phyloP scores from a whole-genome alignment of 2,329 filamentous ascomycete species.

The Ophiostoma australiae region DNA sequence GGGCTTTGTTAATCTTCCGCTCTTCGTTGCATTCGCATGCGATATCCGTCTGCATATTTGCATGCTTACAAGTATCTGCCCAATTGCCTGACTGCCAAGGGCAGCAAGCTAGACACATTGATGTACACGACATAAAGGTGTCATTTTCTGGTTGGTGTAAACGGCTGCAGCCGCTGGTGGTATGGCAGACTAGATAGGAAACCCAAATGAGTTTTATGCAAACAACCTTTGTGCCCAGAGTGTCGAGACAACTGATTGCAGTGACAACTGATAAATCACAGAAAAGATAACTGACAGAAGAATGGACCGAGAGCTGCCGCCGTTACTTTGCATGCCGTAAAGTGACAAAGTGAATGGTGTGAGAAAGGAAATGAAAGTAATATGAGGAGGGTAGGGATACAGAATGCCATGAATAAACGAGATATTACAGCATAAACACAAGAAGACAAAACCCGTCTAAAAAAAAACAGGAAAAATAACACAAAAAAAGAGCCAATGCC shows the following conservation, averaged over 20 bases:
- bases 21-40: not conserved
- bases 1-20: not conserved
- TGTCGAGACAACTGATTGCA: not conserved
- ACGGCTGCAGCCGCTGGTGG: not conserved
- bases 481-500: not conserved
- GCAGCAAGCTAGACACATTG: not conserved
- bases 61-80: not conserved
- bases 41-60: not conserved
- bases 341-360: not conserved
- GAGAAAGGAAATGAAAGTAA: not conserved
- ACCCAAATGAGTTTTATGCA: not conserved
- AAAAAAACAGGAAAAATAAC: not conserved
- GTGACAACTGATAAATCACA: not conserved
- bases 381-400: constrained; percentile 4
- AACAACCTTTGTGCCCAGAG: not conserved
- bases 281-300: not conserved
- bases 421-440: not conserved
- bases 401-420: not conserved
- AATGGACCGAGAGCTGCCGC: not conserved
- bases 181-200: not conserved
- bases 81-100: not conserved
- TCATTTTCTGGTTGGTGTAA: not conserved
- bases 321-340: not conserved
- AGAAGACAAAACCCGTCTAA: not conserved
- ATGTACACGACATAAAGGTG: not conserved